phyloP scores from a whole-genome alignment of 225 moss, liverwort and hornwort genomes.

The Pleurozium schreberi region DNA sequence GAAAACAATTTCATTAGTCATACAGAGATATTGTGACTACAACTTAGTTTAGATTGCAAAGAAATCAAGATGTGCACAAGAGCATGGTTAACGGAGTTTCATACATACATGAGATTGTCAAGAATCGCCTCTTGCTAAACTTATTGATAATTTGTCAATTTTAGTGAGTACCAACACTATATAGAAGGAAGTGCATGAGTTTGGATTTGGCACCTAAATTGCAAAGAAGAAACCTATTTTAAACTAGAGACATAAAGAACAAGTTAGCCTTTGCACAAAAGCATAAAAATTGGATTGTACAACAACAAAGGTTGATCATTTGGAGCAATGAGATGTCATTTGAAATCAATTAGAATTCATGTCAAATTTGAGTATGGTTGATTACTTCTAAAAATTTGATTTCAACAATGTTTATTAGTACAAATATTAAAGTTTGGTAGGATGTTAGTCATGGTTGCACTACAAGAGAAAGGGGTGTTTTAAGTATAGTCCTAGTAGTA shows the following conservation, averaged over 20 bases:
- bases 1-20: too few species aligned
- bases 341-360: background rate
- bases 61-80: accelerated
- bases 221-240: background rate
- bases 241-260: accelerated
- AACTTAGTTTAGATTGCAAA: background rate
- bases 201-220: background rate
- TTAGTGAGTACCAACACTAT: background rate
- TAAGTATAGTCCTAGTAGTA: too few species aligned
- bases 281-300: background rate
- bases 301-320: background rate
- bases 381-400: background rate
- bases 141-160: background rate
- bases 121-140: background rate
- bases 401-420: background rate
- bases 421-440: accelerated
- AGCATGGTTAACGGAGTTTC: accelerated
- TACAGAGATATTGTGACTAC: background rate
- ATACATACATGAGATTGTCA: background rate
- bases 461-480: too few species aligned
- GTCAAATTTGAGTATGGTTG: accelerated
- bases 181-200: too few species aligned
- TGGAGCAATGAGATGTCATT: background rate
- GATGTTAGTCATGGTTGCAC: background rate
- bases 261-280: background rate